Percentiles rank a stretch among this genome's conserved stretches.
phyloP scores from a whole-genome alignment of 768 basidiomycete species.

The Leucocoprinus leucothites region DNA sequence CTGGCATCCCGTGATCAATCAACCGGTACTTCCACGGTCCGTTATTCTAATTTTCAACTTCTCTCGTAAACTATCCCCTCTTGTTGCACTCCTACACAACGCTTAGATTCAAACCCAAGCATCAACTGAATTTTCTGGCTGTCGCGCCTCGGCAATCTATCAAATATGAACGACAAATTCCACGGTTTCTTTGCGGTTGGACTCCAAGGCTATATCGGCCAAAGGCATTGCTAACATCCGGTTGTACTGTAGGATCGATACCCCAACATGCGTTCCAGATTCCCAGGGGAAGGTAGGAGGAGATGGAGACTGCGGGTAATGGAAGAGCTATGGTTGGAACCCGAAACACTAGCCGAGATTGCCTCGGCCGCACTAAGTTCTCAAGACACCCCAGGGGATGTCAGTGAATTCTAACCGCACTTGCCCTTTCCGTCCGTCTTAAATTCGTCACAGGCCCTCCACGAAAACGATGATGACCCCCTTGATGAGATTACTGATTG shows the following conservation, averaged over 20 bases:
- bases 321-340: constrained; percentile 43
- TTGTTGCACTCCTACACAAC: neutral
- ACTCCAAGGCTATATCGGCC: neutral
- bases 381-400: constrained; percentile 1
- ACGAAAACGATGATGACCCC: constrained; percentile 45
- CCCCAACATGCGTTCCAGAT: constrained; percentile 35
- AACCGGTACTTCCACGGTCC: neutral
- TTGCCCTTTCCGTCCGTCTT: neutral
- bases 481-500: constrained; percentile 46
- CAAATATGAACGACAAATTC: constrained; percentile 4
- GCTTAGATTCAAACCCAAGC: neutral
- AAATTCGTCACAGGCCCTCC: neutral
- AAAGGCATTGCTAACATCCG: neutral
- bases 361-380: constrained; percentile 16
- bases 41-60: neutral
- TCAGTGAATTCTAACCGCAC: neutral
- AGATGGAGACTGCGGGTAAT: constrained; percentile 52
- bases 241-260: constrained; percentile 30
- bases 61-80: neutral
- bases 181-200: neutral
- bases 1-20: constrained; percentile 5
- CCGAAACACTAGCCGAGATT: constrained; percentile 13
- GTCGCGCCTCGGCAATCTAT: neutral
- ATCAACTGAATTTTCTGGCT: neutral
- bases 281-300: constrained; percentile 54